Evolutionary conservation across 441 rosid genomes (phyloP), one percentile per base, ranked within the genome.

Genomic region (Erodium chrysanthum): DNA sequence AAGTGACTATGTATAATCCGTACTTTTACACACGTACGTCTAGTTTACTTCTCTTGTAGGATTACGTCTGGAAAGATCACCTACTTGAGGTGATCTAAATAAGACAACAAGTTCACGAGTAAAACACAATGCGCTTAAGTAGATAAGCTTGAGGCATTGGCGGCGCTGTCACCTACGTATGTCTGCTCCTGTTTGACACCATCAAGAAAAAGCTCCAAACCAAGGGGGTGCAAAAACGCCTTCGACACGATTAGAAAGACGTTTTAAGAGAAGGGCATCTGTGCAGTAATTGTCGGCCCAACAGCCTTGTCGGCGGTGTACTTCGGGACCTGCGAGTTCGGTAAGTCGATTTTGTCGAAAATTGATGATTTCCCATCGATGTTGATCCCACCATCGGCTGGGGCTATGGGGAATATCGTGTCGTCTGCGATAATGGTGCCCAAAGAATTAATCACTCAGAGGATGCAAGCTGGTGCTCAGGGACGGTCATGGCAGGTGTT

Each of bases 391-490:
- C 98, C 98, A 4, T 85, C 96, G 4, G 96, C 96, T 11, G 98
- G 96, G 18, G 98, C 96, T 1, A 91, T 94, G 97, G 97, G 98
- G 1, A 93, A 91, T 65, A 80, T 93, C 27, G 89, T 88, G 66
- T 93, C 96, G 0, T 93, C 98, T 0, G 96, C 93, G 0, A 91
- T 91, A 29, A 93, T 88, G 98, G 96, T 93, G 54, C 96, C 97
- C 0, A 91, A 89, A 72, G 97, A 93, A 70, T 78, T 93, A 70
- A 93, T 91, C 37, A 91, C 93, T 0, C 97, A 91, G 75, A 79
- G 92, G 73, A 89, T 93, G 96, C 98, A 93, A 69, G 96, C 89
- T 8, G 96, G 93, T 46, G 96, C 91, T 1, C 80, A 82, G 74
- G 98, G 96, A 0, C 79, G 93, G 69, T 91, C 98, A 0, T 89